These are phyloP conservation scores for Dioscorea zingiberensis DNA, from an alignment of 106 monocot genomes.

Conservation along the genomic window DNA sequence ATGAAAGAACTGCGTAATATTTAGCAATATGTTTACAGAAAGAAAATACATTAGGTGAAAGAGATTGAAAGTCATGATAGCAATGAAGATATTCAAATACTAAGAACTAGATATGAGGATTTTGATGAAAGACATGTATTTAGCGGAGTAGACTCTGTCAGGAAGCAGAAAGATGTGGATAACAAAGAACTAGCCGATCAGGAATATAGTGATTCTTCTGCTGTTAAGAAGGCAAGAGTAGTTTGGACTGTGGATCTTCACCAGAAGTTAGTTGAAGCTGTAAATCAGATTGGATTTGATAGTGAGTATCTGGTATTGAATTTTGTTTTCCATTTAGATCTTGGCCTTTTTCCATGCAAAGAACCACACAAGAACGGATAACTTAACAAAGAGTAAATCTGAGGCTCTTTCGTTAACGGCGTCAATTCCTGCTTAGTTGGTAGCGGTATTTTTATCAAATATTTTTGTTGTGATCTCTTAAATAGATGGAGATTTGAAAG, in stretches of 20 bases:
- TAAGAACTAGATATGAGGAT: constrained; percentile 45
- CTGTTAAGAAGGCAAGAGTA: constrained; percentile 88
- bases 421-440: no score
- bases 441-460: no score
- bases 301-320: constrained; percentile 44
- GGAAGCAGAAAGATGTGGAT: constrained; percentile 67
- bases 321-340: neutral
- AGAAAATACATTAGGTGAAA: constrained; percentile 80
- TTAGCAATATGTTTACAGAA: constrained; percentile 96
- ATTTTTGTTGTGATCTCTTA: no score
- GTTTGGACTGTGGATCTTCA: constrained; percentile 97
- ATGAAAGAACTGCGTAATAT: constrained; percentile 95
- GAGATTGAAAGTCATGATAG: constrained; percentile 62
- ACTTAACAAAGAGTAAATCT: no score
- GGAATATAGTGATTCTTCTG: constrained; percentile 40
- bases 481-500: no score
- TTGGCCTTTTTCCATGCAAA: neutral
- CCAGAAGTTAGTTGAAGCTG: constrained; percentile 89
- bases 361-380: neutral
- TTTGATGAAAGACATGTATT: constrained; percentile 48
- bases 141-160: constrained; percentile 25
- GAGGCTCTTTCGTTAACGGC: no score
- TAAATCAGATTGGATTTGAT: constrained; percentile 92
- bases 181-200: constrained; percentile 55
- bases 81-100: constrained; percentile 48